These are phyloP conservation scores for Globisporangium emineosum DNA, from an alignment of 352 stramenopile species.

Conservation along the genomic window DNA sequence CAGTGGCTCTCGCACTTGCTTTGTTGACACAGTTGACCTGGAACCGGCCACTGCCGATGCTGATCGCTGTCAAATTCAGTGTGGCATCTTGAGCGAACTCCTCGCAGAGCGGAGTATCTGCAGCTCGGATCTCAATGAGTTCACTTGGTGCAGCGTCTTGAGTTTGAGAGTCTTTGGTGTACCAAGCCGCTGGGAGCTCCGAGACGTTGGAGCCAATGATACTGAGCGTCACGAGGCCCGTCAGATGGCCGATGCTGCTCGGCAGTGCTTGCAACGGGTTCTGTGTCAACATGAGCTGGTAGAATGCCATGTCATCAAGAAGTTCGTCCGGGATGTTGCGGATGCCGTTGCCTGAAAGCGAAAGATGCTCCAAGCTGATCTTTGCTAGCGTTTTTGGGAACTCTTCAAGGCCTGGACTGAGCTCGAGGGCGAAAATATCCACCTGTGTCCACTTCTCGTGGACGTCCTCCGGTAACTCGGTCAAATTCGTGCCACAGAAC, in stretches of 20 bases:
- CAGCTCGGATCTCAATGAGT: neutral
- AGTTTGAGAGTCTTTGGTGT: neutral
- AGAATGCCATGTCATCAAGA: neutral
- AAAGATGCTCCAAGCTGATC: conserved; percentile 5
- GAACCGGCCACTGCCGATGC: conserved; percentile 4
- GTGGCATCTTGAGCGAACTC: neutral
- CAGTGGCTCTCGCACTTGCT: neutral
- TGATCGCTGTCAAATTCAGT: neutral
- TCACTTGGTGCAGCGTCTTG: neutral
- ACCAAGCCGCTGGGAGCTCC: conserved; percentile 4
- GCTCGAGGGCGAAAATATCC: conserved; percentile 6
- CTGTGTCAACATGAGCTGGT: conserved; percentile 1
- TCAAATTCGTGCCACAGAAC: conserved; percentile 16
- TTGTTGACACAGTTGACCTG: conserved; percentile 8
- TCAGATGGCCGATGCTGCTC: neutral
- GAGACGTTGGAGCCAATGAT: conserved; percentile 1
- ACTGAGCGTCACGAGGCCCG: conserved; percentile 4
- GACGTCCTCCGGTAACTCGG: conserved; percentile 1
- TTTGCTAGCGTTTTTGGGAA: conserved; percentile 6
- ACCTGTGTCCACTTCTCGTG: conserved; percentile 8
- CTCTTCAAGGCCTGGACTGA: conserved; percentile 2
- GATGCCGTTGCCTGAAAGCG: conserved; percentile 12
- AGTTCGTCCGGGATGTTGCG: neutral
- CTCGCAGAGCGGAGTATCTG: conserved; percentile 5
- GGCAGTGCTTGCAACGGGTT: conserved; percentile 13